These are phyloP conservation scores for Auxenochlorella pyrenoidosa DNA, from an alignment of 139 green algal genomes.

Conservation along the genomic window DNA sequence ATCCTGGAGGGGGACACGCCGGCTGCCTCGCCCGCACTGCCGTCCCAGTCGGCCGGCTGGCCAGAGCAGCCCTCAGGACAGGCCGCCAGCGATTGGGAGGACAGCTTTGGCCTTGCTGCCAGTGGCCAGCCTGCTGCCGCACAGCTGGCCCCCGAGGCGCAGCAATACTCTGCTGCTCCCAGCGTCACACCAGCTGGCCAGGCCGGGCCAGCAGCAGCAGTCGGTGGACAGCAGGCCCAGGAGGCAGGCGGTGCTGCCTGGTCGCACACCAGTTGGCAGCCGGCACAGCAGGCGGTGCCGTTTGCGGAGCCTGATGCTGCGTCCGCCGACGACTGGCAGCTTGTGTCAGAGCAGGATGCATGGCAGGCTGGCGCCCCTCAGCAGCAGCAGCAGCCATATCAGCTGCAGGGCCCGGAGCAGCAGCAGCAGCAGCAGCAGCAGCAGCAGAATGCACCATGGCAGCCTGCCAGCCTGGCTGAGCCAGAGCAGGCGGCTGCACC, in stretches of 20 bases:
- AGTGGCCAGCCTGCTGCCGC: no score
- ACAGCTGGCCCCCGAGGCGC: no score
- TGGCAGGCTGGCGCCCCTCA: background rate
- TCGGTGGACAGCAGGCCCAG: background rate
- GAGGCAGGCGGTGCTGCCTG: background rate
- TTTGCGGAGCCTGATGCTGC: no score
- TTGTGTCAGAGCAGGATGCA: background rate
- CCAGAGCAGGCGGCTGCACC: background rate
- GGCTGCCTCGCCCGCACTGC: no score
- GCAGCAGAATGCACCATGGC: background rate
- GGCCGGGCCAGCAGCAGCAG: background rate
- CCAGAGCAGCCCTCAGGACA: no score
- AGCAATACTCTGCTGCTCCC: background rate
- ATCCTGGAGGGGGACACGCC: no score
- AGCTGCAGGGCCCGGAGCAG: background rate
- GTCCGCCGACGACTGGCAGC: no score
- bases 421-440: background rate
- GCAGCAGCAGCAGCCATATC: background rate
- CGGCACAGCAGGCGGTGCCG: no score
- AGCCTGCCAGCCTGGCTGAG: background rate
- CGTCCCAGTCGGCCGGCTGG: no score
- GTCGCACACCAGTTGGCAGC: no score
- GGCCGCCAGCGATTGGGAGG: background rate
- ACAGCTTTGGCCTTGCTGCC: slow-evolving; percentile 15
- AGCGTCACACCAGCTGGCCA: background rate